Percentiles rank a stretch among this genome's conserved stretches.
Conservation (phyloP, 2,329 filamentous ascomycete genomes). For the Geoglossum cookeanum region DNA sequence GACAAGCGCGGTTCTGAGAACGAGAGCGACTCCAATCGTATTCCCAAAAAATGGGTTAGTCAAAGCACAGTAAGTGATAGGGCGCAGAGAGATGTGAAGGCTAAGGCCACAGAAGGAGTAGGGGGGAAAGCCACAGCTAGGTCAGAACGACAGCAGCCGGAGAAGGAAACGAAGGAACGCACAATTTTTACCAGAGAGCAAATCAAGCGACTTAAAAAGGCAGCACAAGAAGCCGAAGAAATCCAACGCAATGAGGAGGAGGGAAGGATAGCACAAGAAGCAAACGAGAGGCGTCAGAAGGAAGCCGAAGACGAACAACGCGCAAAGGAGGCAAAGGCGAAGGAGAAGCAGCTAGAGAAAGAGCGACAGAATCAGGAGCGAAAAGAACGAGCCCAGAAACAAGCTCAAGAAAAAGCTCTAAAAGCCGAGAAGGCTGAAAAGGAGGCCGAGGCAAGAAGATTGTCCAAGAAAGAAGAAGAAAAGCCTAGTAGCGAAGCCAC, state of each 20-base stretch:
- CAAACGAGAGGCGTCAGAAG: neutral
- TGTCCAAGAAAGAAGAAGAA: neutral
- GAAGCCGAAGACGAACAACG: neutral
- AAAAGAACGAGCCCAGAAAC: neutral
- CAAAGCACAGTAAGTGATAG: neutral
- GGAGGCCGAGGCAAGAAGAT: neutral
- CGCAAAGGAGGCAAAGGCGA: neutral
- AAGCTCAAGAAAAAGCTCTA: neutral
- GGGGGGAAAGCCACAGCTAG: neutral
- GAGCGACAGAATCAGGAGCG: neutral
- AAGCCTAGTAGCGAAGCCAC: neutral
- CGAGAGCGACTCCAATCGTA: neutral
- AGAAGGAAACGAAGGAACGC: neutral
- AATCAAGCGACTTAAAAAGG: no score
- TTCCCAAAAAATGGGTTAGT: neutral
- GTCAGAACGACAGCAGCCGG: neutral
- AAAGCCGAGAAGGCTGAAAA: neutral
- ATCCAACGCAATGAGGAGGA: neutral
- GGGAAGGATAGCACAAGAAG: neutral
- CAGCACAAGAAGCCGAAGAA: neutral
- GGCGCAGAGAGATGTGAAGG: neutral
- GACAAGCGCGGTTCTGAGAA: neutral
- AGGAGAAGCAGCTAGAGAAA: neutral
- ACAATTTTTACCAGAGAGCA: neutral
- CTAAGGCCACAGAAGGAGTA: neutral